These are phyloP conservation scores for Neurospora tetraspora DNA, from an alignment of 495 filamentous ascomycete genomes.

Conservation along the genomic window DNA sequence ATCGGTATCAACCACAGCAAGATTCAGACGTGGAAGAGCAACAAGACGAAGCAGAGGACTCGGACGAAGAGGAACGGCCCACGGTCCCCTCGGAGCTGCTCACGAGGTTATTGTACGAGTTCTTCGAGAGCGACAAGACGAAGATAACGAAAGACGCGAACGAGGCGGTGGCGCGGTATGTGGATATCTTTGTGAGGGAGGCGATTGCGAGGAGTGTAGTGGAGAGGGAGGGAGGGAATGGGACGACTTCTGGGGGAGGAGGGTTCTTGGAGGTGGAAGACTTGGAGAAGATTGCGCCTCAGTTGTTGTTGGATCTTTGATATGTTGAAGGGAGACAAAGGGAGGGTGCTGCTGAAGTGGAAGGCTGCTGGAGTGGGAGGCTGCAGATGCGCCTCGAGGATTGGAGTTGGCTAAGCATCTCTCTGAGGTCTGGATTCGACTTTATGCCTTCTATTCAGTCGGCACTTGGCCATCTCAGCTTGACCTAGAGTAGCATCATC, in stretches of 20 bases:
- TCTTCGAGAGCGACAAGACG: slow-evolving; percentile 61
- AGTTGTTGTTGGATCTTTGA: slow-evolving; percentile 81
- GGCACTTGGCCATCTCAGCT: too few species aligned
- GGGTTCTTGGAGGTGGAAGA: slow-evolving; percentile 79
- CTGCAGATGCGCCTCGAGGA: too few species aligned
- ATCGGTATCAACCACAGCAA: slow-evolving; percentile 5
- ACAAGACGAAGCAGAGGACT: slow-evolving; percentile 10
- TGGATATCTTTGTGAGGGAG: slow-evolving; percentile 88
- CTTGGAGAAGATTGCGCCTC: slow-evolving; percentile 82
- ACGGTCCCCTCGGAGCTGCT: slow-evolving; percentile 67
- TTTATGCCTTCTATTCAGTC: too few species aligned
- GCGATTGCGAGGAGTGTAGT: slow-evolving; percentile 72
- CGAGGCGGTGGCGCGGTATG: slow-evolving; percentile 68
- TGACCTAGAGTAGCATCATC: too few species aligned
- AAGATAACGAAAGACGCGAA: slow-evolving; percentile 74
- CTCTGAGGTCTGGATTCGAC: too few species aligned
- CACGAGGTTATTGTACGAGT: slow-evolving; percentile 63
- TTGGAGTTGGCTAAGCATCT: too few species aligned
- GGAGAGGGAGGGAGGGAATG: slow-evolving; percentile 59
- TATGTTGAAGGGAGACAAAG: too few species aligned
- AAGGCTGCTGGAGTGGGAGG: too few species aligned
- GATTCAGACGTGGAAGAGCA: slow-evolving; percentile 14
- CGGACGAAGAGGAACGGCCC: slow-evolving; percentile 23
- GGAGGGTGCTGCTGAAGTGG: too few species aligned
- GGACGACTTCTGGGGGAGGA: slow-evolving; percentile 68